Evolutionary conservation across 176 grass and related monocot genomes (phyloP).

Genomic region (Hordeum vulgare): DNA sequence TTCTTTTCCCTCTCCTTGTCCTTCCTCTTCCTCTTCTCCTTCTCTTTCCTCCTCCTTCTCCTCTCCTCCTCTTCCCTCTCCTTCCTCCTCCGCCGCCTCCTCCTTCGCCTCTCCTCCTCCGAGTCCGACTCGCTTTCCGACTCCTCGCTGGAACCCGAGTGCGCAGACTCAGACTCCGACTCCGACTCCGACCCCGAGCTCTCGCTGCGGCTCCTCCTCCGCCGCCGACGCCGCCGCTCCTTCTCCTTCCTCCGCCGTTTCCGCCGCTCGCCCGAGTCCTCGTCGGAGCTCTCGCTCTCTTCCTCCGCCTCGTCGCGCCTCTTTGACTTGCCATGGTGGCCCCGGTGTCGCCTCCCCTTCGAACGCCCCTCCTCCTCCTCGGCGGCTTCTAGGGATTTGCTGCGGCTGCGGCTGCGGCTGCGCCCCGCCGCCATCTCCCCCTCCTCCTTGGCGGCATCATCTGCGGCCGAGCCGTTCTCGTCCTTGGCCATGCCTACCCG

Average conservation of each 20-base stretch:
- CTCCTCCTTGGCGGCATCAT: slow-evolving; percentile 9
- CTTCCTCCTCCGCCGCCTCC: slow-evolving; percentile 43
- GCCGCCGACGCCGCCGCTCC: slow-evolving; percentile 34
- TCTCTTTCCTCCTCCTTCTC: slow-evolving; percentile 33
- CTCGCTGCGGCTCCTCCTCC: slow-evolving; percentile 28
- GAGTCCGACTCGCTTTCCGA: slow-evolving; percentile 49
- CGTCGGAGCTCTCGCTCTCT: slow-evolving; percentile 33
- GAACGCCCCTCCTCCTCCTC: slow-evolving; percentile 14
- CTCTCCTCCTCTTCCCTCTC: slow-evolving; percentile 42
- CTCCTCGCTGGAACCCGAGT: slow-evolving; percentile 49
- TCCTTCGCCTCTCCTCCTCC: slow-evolving; percentile 48
- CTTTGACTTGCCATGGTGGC: slow-evolving; percentile 40
- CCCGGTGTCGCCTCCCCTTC: slow-evolving; percentile 23
- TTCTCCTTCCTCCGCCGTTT: slow-evolving; percentile 54
- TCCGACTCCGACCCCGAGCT: slow-evolving; percentile 49
- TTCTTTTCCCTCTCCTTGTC: slow-evolving; percentile 18
- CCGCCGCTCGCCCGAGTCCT: slow-evolving; percentile 45
- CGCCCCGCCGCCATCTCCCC: slow-evolving; percentile 10
- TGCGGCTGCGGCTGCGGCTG: slow-evolving; percentile 22
- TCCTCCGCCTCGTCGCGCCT: slow-evolving; percentile 29
- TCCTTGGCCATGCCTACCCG: slow-evolving; percentile 36
- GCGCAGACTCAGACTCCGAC: slow-evolving; percentile 46
- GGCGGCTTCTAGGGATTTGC: slow-evolving; percentile 21
- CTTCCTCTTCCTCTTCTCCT: slow-evolving; percentile 31
- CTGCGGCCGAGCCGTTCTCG: slow-evolving; percentile 8